Base-by-base conservation (phyloP, 2,329 filamentous ascomycete genomes). In the Claviceps sorghi region DNA sequence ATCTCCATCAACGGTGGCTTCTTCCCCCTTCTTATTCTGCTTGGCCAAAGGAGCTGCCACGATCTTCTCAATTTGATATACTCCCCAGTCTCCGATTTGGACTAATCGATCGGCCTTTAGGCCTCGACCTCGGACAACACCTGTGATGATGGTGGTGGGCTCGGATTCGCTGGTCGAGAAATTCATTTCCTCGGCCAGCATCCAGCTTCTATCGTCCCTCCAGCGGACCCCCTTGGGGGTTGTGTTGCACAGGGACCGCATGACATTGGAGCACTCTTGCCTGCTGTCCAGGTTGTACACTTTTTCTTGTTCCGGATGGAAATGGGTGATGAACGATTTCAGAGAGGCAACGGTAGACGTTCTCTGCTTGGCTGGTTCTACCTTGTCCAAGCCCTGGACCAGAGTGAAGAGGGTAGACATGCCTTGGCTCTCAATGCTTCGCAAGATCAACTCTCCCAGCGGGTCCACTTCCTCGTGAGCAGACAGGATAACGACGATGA, bases 191-290 rank as follows among this genome's bases (percentile, higher is more conserved):
- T 98, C 93, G 4, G 91, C 80, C 53, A 95, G 72, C 84, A 98
- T 88, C 87, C 93, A 98, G 61, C 89, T 95, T 59, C 93, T 79
- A 58, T 95, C 88, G 50, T 98, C 93, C 60, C 93, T 81, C 93
- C 93, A 98, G 57, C 84, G 75, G n/a, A 98, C 80, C 1, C 93
- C 93, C 71, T 95, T 97, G 11, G 93, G 91, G 44, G 85, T 89
- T 38, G 86, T 88, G 57, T 83, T 95, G 74, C 93, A 98, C 17
- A 98, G 72, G 30, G 89, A 91, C 50, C 94, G 80, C 68, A 97
- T 86, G 40, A 95, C 73, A 64, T 96, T 97, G 50, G 88, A 80
- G 64, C 87, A 91, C 65, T 98, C 93, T 64, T 95, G 89, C 63
- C 87, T 79, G 56, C 80, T 91, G 64, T 95, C 89, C 52, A 96